Evolutionary conservation across 345 rosid species (phyloP).

Genomic region (Hibiscus trionum): DNA sequence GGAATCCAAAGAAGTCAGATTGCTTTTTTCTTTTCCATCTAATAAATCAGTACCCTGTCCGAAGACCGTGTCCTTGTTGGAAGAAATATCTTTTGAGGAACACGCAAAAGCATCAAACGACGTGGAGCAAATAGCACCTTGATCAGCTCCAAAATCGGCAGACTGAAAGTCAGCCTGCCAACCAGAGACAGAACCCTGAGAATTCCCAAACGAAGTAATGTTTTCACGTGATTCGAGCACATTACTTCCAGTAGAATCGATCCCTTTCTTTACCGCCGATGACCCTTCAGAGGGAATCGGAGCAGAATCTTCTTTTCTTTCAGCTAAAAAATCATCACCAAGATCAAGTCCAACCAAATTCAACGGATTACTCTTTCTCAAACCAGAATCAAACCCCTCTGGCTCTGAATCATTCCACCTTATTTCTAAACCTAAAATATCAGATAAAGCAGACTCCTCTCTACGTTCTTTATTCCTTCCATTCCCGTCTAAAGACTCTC

Average conservation of each 20-base stretch:
- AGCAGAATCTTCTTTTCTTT: conserved; percentile 25
- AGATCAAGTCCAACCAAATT: conserved; percentile 46
- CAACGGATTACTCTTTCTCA: conserved; percentile 20
- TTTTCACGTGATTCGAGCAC: conserved; percentile 5
- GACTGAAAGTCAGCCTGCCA: conserved; percentile 17
- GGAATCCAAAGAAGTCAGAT: background rate
- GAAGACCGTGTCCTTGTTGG: background rate
- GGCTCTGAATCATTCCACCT: conserved; percentile 40
- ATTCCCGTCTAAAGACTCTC: conserved; percentile 27
- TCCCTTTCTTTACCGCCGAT: conserved; percentile 11
- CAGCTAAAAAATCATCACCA: conserved; percentile 36
- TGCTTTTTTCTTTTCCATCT: conserved; percentile 1
- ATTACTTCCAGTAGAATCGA: conserved; percentile 22
- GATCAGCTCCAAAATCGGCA: background rate
- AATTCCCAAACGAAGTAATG: conserved; percentile 26
- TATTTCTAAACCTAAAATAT: conserved; percentile 64
- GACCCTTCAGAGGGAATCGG: conserved; percentile 22
- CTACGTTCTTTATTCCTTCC: conserved; percentile 32
- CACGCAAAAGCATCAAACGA: background rate
- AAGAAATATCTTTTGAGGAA: conserved; percentile 5
- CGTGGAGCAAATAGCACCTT: background rate
- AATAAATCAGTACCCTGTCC: background rate
- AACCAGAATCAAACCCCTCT: conserved; percentile 26
- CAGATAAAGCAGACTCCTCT: conserved; percentile 40
- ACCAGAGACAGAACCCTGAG: conserved; percentile 20